phyloP scores from a whole-genome alignment of 2,329 filamentous ascomycete species.

The Anthostomella pinea region DNA sequence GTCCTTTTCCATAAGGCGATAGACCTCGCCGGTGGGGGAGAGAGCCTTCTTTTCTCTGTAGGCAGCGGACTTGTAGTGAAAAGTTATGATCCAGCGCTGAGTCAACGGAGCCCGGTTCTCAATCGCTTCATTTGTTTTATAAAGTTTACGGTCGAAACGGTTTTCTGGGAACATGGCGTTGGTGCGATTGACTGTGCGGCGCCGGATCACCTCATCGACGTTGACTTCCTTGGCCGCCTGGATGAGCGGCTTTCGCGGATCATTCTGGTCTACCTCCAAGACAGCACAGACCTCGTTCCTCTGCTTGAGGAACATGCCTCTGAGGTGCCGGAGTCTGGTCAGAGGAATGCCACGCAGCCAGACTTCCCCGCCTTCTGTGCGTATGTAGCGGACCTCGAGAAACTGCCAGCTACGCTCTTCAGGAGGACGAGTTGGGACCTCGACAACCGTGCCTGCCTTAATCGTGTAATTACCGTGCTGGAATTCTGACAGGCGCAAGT shows the following conservation, averaged over 20 bases:
- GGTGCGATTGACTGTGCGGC: constrained; percentile 49
- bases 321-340: constrained; percentile 29
- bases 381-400: constrained; percentile 11
- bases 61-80: constrained; percentile 26
- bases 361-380: constrained; percentile 12
- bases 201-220: constrained; percentile 34
- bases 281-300: constrained; percentile 45
- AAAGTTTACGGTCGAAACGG: constrained; percentile 23
- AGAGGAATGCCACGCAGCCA: constrained; percentile 38
- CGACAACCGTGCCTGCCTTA: constrained; percentile 8
- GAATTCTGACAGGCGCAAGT: not conserved
- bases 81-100: constrained; percentile 52
- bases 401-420: constrained; percentile 13
- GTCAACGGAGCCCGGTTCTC: constrained; percentile 40
- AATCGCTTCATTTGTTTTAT: constrained; percentile 18
- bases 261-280: constrained; percentile 36
- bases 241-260: constrained; percentile 27
- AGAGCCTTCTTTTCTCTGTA: constrained; percentile 1
- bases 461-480: constrained; percentile 3
- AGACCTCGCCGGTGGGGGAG: constrained; percentile 5
- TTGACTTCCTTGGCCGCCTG: constrained; percentile 44
- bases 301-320: constrained; percentile 35
- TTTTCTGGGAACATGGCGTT: constrained; percentile 49
- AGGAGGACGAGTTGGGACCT: constrained; percentile 5
- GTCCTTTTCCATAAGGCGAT: constrained; percentile 22